Evolutionary conservation across 352 stramenopile genomes (phyloP), one percentile per base, ranked within the genome.

Genomic region (Phytopythium sindhum): DNA sequence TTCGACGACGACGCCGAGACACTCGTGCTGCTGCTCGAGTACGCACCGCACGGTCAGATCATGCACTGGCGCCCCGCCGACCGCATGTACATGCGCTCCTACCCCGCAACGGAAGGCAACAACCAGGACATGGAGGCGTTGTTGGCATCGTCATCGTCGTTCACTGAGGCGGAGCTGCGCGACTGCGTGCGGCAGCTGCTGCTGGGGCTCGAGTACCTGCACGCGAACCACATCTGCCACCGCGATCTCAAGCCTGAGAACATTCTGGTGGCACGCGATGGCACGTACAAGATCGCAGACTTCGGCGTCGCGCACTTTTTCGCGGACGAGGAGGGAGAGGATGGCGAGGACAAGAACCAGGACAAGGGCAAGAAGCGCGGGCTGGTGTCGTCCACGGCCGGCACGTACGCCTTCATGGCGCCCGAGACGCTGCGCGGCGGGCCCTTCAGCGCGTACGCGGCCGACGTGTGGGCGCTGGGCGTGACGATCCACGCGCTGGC

Each of bases 241-340:
- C 86, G 86, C 24, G 86, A 95, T 45, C 66, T 95, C 23, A 95
- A 95, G 63, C 86, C 86, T 9, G 86, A 95, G 69, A 95, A 95
- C 61, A 93, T 95, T 52, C 58, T 95, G 8, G 63, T 95, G 19
- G 76, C 71, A 4, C 80, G 74, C 35, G 72, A 92, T 54, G 82
- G 81, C 28, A 77, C 80, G 12, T 88, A 75, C 68, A 95, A 95
- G 73, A 95, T 95, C 53, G 84, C 86, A 2, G 86, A 95, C 54
- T 95, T 95, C 74, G 86, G 86, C 17, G 86, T 95, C 39, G 86
- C 86, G 15, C 84, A 93, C 51, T 77, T 93, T 23, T 95, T 95
- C 53, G 84, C 89, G 29, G 82, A 93, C 4, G 75, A 88, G 15
- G 68, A 70, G 19, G 64, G 48, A 0, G 39, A 37, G 26, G 63